A percentile compares a stretch with the other conserved stretches of the same genome.
phyloP scores from a whole-genome alignment of 129 eudicot genomes.

The Chrysanthemum makinoi region DNA sequence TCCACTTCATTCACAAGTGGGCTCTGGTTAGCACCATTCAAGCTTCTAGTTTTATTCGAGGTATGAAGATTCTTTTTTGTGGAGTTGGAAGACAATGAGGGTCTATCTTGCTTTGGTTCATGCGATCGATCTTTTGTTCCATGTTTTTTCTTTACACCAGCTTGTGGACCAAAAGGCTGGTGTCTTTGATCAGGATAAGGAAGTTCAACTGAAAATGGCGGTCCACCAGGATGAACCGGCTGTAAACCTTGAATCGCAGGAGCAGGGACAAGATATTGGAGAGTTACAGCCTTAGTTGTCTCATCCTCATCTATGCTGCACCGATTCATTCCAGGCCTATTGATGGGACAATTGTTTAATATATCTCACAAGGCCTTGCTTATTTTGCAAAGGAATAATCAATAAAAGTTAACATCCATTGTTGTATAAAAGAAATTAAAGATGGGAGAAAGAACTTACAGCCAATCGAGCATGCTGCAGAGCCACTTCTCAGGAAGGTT shows the following conservation, averaged over 20 bases:
- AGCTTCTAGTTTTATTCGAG: slow-evolving; percentile 43
- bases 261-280: slow-evolving; percentile 54
- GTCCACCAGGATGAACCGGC: slow-evolving; percentile 8
- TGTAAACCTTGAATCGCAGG: slow-evolving; percentile 34
- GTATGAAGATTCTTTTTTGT: slow-evolving; percentile 48
- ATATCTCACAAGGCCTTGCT: not conserved
- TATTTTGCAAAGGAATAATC: not conserved
- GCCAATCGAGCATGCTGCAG: slow-evolving; percentile 93
- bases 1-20: slow-evolving; percentile 41
- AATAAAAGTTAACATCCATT: not conserved
- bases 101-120: slow-evolving; percentile 38
- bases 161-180: slow-evolving; percentile 40
- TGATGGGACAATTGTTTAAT: slow-evolving; percentile 20
- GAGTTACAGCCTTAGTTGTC: slow-evolving; percentile 60
- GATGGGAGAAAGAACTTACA: slow-evolving; percentile 51
- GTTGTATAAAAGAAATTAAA: not conserved
- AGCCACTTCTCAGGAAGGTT: slow-evolving; percentile 90
- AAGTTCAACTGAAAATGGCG: slow-evolving; percentile 28
- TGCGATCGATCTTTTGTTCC: slow-evolving; percentile 43
- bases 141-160: slow-evolving; percentile 54
- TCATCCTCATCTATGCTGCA: slow-evolving; percentile 75
- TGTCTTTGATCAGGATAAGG: slow-evolving; percentile 36
- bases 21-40: slow-evolving; percentile 43
- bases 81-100: slow-evolving; percentile 44
- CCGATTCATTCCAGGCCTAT: slow-evolving; percentile 89